These are phyloP conservation scores for Skeletonema marinoi DNA, from an alignment of 108 stramenopile genomes.

Conservation along the genomic window DNA sequence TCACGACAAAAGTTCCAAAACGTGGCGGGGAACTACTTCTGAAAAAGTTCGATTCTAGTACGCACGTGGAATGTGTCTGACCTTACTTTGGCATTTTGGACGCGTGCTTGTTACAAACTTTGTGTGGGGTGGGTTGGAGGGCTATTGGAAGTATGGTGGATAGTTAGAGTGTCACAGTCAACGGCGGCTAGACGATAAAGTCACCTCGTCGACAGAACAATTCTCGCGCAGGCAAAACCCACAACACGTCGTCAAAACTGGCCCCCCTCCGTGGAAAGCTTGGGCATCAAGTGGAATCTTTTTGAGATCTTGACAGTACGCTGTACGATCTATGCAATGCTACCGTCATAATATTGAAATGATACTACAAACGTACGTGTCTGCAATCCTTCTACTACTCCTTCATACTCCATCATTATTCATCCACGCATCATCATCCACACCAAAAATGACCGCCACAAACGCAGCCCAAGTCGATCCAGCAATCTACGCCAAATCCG, in stretches of 20 bases:
- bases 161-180: not conserved
- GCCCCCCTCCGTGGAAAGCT: not conserved
- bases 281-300: not conserved
- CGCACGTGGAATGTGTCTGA: not conserved
- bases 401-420: not conserved
- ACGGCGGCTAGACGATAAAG: not conserved
- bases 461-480: slow-evolving; percentile 31
- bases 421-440: not conserved
- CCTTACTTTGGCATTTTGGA: not conserved
- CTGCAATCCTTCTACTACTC: not conserved
- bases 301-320: no score
- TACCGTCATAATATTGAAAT: no score
- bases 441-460: not conserved
- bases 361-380: no score
- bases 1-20: no score
- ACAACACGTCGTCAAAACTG: not conserved
- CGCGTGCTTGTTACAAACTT: no score
- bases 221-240: not conserved
- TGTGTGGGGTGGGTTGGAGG: no score
- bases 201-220: not conserved
- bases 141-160: no score
- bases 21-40: no score
- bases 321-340: not conserved
- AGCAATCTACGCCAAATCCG: slow-evolving; percentile 29
- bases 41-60: not conserved